These are phyloP conservation scores for Gomphus bonarii DNA, from an alignment of 1,284 basidiomycete species.

Conservation along the genomic window DNA sequence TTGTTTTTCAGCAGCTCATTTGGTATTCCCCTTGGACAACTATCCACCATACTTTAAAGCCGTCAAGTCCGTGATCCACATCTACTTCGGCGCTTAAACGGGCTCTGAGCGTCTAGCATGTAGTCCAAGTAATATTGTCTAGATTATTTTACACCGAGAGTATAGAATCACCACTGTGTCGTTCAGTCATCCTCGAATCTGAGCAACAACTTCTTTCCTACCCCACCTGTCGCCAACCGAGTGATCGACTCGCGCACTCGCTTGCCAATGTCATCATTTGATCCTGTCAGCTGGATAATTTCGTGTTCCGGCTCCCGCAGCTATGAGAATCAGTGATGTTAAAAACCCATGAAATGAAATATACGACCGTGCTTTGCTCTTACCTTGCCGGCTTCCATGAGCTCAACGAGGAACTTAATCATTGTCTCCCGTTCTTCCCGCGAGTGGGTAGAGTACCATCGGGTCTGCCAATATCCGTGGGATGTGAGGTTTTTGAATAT, in stretches of 20 bases:
- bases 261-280: slow-evolving; percentile 40
- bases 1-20: too few relatives aligned
- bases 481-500: slow-evolving; percentile 72
- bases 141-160: not conserved
- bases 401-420: slow-evolving; percentile 31
- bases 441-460: slow-evolving; percentile 47
- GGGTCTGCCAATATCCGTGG: slow-evolving; percentile 69
- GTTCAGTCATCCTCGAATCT: slow-evolving; percentile 32
- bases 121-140: too few relatives aligned
- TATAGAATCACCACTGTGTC: not conserved
- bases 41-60: too few relatives aligned
- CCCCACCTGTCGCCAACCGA: slow-evolving; percentile 39
- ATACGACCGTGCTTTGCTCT: not conserved
- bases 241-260: slow-evolving; percentile 39
- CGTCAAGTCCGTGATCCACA: too few relatives aligned
- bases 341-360: not conserved
- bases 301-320: slow-evolving; percentile 58
- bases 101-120: too few relatives aligned
- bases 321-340: slow-evolving; percentile 24
- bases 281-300: slow-evolving; percentile 41
- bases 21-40: too few relatives aligned
- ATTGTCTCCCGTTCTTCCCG: slow-evolving; percentile 15
- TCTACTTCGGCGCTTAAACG: too few relatives aligned
- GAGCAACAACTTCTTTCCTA: slow-evolving; percentile 65
- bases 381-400: slow-evolving; percentile 49